Evolutionary conservation across 495 filamentous ascomycete genomes (phyloP), one percentile per base, ranked within the genome.

Genomic region (Pyrenula massariospora): DNA sequence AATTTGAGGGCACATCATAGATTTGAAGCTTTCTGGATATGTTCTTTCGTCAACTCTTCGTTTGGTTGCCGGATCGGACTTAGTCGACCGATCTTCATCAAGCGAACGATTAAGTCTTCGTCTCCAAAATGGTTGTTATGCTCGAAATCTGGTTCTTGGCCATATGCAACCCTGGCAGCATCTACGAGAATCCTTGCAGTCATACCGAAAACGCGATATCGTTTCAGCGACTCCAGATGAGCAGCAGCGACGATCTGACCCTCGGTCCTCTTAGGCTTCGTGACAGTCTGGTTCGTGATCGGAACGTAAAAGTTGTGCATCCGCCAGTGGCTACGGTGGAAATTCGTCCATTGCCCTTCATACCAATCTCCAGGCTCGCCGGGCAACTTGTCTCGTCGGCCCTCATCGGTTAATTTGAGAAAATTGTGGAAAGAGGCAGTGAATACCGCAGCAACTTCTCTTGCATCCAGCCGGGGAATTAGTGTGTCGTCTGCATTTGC

Each of bases 231-330:
- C 54, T 72, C 66, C n/a, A 76, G 66, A 12, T 63, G 50, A 48
- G 68, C 69, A 20, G 72, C 66, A 22, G 69, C 62, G 22, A 57
- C 51, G 36, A 63, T 59, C 54, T 69, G 62, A 21, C 59, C 57
- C 22, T 58, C 50, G 24, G 20, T 48, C 12, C 54, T 54, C 48
- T 70, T 72, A 3, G 84, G 82, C 60, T 77, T 81, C 22, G 81
- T 74, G 20, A 88, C 81, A 10, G 65, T 73, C 66, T 82, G 77
- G 56, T 80, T 77, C 56, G 67, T 73, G 25, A 88, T 76, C 0
- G 89, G 89, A 12, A 94, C 88, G 70, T 85, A 85, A 74, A 95
- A 96, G 67, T 91, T 89, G 63, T 96, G 89, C 80, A 93, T 77
- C 15, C 73, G 58, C 89, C 89, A 94, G 31, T 70, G 68, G 25